phyloP scores from a whole-genome alignment of 2,329 filamentous ascomycete species.

The Fusarium sp. region DNA sequence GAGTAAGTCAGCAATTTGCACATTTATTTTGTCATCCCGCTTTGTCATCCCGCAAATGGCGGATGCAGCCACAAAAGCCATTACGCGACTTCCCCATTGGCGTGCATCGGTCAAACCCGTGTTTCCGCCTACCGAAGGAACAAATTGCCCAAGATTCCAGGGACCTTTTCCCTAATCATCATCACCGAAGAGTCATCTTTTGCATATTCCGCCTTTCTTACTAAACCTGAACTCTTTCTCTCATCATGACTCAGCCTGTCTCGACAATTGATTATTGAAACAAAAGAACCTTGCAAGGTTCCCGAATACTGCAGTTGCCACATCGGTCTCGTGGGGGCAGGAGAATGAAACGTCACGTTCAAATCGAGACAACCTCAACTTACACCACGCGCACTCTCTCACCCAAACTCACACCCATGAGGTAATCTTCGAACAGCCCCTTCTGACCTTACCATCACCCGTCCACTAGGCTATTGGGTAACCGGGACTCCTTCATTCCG shows the following conservation, averaged over 20 bases:
- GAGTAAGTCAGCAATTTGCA: conserved; percentile 5
- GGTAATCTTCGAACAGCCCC: conserved; percentile 10
- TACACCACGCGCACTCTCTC: conserved; percentile 5
- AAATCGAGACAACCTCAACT: conserved; percentile 24
- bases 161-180: conserved; percentile 10
- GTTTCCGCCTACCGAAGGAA: conserved; percentile 20
- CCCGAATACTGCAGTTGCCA: conserved; percentile 1
- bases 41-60: conserved; percentile 19
- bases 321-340: conserved; percentile 27
- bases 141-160: conserved; percentile 27
- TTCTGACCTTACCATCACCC: conserved; percentile 8
- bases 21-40: conserved; percentile 22
- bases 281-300: conserved; percentile 20
- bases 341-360: conserved; percentile 40
- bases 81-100: conserved; percentile 37
- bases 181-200: conserved; percentile 21
- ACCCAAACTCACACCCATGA: conserved; percentile 2
- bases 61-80: conserved; percentile 34
- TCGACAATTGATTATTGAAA: background rate
- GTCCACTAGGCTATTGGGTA: conserved; percentile 7
- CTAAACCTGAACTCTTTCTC: conserved; percentile 20
- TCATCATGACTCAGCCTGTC: conserved; percentile 33
- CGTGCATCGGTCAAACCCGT: conserved; percentile 46
- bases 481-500: conserved; percentile 22
- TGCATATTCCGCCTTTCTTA: conserved; percentile 35